A percentile compares a stretch with the other conserved stretches of the same genome.
These are phyloP conservation scores for Rhizoclosmatium hyalinum DNA, from an alignment of 371 early-diverging fungal species.

Conservation along the genomic window DNA sequence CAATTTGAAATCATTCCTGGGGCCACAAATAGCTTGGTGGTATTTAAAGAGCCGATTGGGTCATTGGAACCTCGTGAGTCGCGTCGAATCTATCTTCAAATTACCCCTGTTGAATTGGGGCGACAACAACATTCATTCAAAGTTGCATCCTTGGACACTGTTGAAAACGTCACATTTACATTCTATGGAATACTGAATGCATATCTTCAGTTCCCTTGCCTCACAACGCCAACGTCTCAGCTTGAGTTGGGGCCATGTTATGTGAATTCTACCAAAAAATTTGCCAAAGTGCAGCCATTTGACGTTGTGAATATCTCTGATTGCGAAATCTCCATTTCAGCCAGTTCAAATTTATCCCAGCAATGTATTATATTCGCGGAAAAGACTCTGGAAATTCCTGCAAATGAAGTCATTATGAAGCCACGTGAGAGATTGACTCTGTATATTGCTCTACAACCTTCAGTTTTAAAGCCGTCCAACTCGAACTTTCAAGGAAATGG, in stretches of 20 bases:
- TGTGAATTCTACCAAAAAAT: conserved; percentile 76
- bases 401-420: conserved; percentile 35
- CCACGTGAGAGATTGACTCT: conserved; percentile 57
- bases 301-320: conserved; percentile 74
- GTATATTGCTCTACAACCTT: conserved; percentile 83
- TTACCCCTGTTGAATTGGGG: conserved; percentile 60
- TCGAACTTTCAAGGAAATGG: neutral
- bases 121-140: conserved; percentile 61
- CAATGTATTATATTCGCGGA: conserved; percentile 85
- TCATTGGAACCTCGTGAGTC: conserved; percentile 58
- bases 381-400: conserved; percentile 60
- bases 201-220: conserved; percentile 73
- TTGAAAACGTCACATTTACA: conserved; percentile 56
- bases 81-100: conserved; percentile 65
- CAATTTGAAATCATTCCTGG: conserved; percentile 16
- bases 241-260: conserved; percentile 85
- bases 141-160: conserved; percentile 35
- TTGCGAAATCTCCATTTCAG: conserved; percentile 70
- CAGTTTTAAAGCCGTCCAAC: conserved; percentile 12
- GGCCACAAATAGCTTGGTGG: neutral
- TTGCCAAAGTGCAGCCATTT: conserved; percentile 76
- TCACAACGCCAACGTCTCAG: conserved; percentile 36
- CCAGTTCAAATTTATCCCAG: conserved; percentile 79
- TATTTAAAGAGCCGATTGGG: conserved; percentile 25
- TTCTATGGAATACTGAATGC: conserved; percentile 64